Conservation (phyloP, 306 rosid genomes). For the Senna tora region DNA sequence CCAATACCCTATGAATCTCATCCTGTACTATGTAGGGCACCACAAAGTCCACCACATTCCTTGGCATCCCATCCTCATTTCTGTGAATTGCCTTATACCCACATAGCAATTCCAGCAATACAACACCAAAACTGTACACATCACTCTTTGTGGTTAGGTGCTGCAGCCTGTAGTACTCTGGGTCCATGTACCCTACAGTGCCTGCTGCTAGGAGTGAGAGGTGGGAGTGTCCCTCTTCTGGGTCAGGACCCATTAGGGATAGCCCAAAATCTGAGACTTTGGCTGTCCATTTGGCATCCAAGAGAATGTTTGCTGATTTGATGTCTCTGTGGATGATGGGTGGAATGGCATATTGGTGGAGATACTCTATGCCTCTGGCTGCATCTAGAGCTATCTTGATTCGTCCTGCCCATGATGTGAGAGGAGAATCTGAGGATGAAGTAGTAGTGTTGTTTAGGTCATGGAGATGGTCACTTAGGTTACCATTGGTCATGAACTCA, state of each 20-base stretch:
- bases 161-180: constrained; percentile 83
- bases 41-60: constrained; percentile 82
- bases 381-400: constrained; percentile 73
- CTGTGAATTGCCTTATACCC: constrained; percentile 74
- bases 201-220: constrained; percentile 70
- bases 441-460: constrained; percentile 34
- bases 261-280: constrained; percentile 82
- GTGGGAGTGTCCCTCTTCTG: constrained; percentile 53
- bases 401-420: constrained; percentile 56
- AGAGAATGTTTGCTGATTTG: constrained; percentile 67
- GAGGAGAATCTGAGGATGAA: constrained; percentile 24
- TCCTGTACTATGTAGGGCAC: constrained; percentile 69
- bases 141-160: constrained; percentile 76
- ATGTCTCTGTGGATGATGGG: constrained; percentile 83
- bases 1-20: constrained; percentile 79
- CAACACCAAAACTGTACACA: constrained; percentile 87
- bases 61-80: constrained; percentile 67
- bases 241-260: constrained; percentile 69
- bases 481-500: constrained; percentile 73
- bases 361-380: constrained; percentile 73
- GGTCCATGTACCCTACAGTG: constrained; percentile 88
- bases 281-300: constrained; percentile 57
- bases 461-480: constrained; percentile 78
- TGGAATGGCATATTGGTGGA: constrained; percentile 63
- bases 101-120: constrained; percentile 65